Percentiles rank a stretch among this genome's conserved stretches.
Conservation (phyloP, 805 yeast species). For the Wickerhamomyces ciferrii region DNA sequence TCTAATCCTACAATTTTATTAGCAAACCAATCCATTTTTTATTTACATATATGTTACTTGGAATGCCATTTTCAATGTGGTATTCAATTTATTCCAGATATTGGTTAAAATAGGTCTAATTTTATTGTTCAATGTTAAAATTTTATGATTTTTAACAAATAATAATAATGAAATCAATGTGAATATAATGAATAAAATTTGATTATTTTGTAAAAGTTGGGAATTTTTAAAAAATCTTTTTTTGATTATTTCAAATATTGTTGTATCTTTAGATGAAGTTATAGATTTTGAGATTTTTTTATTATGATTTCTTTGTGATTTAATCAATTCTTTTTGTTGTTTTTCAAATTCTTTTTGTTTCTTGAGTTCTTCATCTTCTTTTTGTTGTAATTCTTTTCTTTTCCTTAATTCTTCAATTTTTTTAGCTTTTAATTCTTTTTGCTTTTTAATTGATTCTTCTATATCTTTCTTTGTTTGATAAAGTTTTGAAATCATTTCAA, state of each 20-base stretch:
- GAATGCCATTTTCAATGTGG: conserved; percentile 20
- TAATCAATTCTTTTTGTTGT: conserved; percentile 6
- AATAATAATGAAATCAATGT: conserved; percentile 11
- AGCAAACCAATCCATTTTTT: neutral
- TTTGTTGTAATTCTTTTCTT: conserved; percentile 1
- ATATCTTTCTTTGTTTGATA: conserved; percentile 5
- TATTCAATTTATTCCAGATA: conserved; percentile 11
- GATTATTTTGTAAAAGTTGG: conserved; percentile 4
- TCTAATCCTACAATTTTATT: too few species aligned
- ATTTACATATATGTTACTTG: conserved; percentile 20
- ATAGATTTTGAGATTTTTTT: neutral
- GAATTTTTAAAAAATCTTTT: too few species aligned
- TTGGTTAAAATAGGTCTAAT: conserved; percentile 4
- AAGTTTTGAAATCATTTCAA: conserved; percentile 9
- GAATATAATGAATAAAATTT: conserved; percentile 6
- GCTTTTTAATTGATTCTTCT: conserved; percentile 7
- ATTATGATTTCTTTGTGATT: conserved; percentile 1
- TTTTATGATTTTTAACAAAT: conserved; percentile 5
- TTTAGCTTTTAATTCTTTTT: conserved; percentile 8
- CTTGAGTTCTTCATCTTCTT: conserved; percentile 4
- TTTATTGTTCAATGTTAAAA: conserved; percentile 8
- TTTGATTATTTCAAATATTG: conserved; percentile 13
- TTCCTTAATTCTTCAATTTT: conserved; percentile 1
- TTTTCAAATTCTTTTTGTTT: conserved; percentile 5
- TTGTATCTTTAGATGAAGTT: neutral